Evolutionary conservation across 164 flowering plant species (phyloP).

Genomic region (Macadamia tetraphylla): DNA sequence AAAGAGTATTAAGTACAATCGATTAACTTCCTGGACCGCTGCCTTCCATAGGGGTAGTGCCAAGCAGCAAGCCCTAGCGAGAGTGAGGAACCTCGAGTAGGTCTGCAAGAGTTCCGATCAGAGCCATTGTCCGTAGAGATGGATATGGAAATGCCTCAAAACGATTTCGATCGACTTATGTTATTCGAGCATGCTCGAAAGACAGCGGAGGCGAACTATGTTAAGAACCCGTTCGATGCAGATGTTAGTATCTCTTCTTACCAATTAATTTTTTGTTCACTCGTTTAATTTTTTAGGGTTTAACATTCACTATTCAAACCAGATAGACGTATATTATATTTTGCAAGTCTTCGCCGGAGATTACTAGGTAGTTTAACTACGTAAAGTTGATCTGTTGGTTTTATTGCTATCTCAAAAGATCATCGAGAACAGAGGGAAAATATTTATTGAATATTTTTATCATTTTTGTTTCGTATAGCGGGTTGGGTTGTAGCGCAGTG

Average conservation of each 20-base stretch:
- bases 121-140: constrained; percentile 10
- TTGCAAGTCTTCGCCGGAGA: no score
- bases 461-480: no score
- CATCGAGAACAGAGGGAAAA: not conserved
- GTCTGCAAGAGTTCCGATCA: no score
- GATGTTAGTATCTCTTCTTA: constrained; percentile 39
- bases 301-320: not conserved
- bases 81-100: not conserved
- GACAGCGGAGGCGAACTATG: constrained; percentile 50
- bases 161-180: constrained; percentile 66
- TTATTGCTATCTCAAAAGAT: not conserved
- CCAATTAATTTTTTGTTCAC: not conserved
- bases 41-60: no score
- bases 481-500: no score
- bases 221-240: constrained; percentile 62
- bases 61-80: not conserved
- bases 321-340: no score
- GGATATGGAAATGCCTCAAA: constrained; percentile 34
- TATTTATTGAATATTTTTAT: no score
- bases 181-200: constrained; percentile 80
- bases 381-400: not conserved
- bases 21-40: no score
- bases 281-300: not conserved
- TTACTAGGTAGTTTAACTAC: not conserved
- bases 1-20: no score